phyloP scores from a whole-genome alignment of 805 yeast genomes.

The Starmerella stigmatis region DNA sequence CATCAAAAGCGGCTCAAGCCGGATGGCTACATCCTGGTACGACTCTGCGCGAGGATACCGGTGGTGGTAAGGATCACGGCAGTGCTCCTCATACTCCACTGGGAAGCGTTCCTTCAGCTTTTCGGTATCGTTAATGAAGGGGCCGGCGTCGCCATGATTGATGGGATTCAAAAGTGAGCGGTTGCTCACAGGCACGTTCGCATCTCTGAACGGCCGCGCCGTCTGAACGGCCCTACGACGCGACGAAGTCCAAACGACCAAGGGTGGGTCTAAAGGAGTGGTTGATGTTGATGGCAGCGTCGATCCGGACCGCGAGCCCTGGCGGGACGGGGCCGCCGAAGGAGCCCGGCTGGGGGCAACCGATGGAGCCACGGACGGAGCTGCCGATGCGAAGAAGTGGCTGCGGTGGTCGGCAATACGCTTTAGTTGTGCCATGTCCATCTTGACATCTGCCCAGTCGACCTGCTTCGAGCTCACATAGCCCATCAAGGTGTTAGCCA shows the following conservation, averaged over 20 bases:
- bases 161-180: slow-evolving; percentile 76
- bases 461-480: slow-evolving; percentile 27
- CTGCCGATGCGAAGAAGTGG: slow-evolving; percentile 18
- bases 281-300: slow-evolving; percentile 5
- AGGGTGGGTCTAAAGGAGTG: slow-evolving; percentile 24
- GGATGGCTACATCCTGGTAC: slow-evolving; percentile 89
- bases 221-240: slow-evolving; percentile 75
- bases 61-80: slow-evolving; percentile 81
- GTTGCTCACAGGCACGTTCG: slow-evolving; percentile 56
- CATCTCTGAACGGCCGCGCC: slow-evolving; percentile 53
- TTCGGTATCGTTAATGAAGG: slow-evolving; percentile 39
- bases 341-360: background rate
- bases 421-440: slow-evolving; percentile 17
- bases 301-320: slow-evolving; percentile 4
- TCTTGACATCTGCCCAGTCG: slow-evolving; percentile 14
- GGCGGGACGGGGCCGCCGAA: slow-evolving; percentile 9
- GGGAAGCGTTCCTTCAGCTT: slow-evolving; percentile 56
- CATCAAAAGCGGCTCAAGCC: slow-evolving; percentile 83
- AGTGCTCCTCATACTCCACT: slow-evolving; percentile 53
- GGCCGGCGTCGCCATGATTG: slow-evolving; percentile 81
- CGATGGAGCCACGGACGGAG: slow-evolving; percentile 13
- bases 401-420: slow-evolving; percentile 20
- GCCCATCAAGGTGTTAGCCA: slow-evolving; percentile 47
- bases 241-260: slow-evolving; percentile 93
- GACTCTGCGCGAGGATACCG: slow-evolving; percentile 88